A percentile compares a stretch with the other conserved stretches of the same genome.
These are phyloP conservation scores for Annulohypoxylon moriforme DNA, from an alignment of 495 filamentous ascomycete species.

Conservation along the genomic window DNA sequence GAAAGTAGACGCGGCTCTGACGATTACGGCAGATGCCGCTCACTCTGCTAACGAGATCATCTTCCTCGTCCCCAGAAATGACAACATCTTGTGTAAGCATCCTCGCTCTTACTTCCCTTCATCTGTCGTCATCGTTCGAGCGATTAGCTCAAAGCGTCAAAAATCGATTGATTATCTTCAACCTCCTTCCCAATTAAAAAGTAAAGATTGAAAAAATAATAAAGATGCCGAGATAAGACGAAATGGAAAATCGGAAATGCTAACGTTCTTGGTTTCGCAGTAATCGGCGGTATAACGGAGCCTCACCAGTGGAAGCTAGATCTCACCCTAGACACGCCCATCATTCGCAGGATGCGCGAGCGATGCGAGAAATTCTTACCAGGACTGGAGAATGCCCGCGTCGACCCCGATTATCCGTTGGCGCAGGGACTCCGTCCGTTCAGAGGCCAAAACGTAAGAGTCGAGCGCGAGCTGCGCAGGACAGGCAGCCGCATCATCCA, in stretches of 20 bases:
- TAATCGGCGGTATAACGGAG: constrained; percentile 59
- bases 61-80: constrained; percentile 64
- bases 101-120: not conserved
- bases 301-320: constrained; percentile 55
- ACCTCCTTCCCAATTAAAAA: not conserved
- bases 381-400: constrained; percentile 54
- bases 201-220: not conserved
- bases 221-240: not conserved
- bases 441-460: constrained; percentile 54
- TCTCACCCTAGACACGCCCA: constrained; percentile 55
- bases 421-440: constrained; percentile 60
- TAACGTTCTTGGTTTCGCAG: constrained; percentile 24
- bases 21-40: constrained; percentile 53
- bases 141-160: not conserved
- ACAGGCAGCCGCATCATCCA: constrained; percentile 56
- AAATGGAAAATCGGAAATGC: not conserved
- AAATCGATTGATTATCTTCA: not conserved
- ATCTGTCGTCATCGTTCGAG: not conserved
- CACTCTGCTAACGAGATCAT: constrained; percentile 57
- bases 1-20: constrained; percentile 57
- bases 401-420: constrained; percentile 59
- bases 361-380: constrained; percentile 60
- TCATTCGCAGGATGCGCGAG: constrained; percentile 57
- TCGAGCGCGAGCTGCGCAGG: constrained; percentile 57
- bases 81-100: constrained; percentile 56